Conservation (phyloP, 2,329 filamentous ascomycete species). For the Talaromyces atroroseus region DNA sequence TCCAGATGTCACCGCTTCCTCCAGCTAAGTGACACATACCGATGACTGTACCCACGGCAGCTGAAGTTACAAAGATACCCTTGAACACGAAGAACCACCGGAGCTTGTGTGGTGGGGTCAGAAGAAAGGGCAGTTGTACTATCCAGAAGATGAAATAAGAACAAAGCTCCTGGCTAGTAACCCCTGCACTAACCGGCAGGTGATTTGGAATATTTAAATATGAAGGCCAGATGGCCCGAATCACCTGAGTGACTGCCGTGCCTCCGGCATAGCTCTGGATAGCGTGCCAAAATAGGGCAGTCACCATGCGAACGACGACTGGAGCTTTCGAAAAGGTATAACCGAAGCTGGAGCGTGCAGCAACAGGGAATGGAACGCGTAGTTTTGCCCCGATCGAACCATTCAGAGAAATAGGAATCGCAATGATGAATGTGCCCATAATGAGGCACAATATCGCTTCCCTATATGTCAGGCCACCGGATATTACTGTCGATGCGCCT, state of each 20-base stretch:
- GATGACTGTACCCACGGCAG: constrained; percentile 53
- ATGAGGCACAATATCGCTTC: constrained; percentile 20
- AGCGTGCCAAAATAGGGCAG: constrained; percentile 36
- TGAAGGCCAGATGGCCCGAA: constrained; percentile 40
- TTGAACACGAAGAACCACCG: constrained; percentile 25
- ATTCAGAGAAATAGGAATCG: constrained; percentile 15
- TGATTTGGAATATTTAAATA: constrained; percentile 44
- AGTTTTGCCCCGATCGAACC: constrained; percentile 22
- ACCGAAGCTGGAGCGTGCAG: constrained; percentile 29
- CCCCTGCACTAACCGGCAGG: constrained; percentile 34
- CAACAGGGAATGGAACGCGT: constrained; percentile 27
- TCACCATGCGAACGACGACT: constrained; percentile 30
- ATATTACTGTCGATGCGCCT: constrained; percentile 43
- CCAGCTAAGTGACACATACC: constrained; percentile 53
- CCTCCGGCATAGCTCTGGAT: constrained; percentile 31
- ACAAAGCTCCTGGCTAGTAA: constrained; percentile 37
- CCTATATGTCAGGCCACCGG: constrained; percentile 41
- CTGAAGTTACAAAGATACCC: constrained; percentile 43
- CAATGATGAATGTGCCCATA: constrained; percentile 5
- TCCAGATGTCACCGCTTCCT: constrained; percentile 41
- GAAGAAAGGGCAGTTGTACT: constrained; percentile 33
- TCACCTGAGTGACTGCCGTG: constrained; percentile 26
- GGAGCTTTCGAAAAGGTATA: constrained; percentile 28
- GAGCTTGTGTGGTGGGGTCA: constrained; percentile 31
- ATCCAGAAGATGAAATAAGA: constrained; percentile 37